These are phyloP conservation scores for Aspergillus ochraceus DNA, from an alignment of 2,329 filamentous ascomycete genomes.

Conservation along the genomic window DNA sequence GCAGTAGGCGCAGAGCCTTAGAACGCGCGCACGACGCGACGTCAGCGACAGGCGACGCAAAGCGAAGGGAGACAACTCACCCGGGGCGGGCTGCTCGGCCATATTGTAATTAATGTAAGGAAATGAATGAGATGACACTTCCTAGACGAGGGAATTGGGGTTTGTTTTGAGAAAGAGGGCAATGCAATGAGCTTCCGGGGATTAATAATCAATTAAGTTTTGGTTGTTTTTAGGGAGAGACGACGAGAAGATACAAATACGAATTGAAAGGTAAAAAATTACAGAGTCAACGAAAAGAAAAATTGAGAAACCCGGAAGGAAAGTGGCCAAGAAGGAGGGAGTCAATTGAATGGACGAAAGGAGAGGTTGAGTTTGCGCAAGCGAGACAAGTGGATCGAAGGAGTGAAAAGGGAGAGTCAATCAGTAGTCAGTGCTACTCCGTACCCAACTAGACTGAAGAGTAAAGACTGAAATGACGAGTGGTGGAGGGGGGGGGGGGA, in stretches of 20 bases:
- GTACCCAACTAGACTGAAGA: neutral
- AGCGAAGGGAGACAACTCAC: neutral
- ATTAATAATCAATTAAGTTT: neutral
- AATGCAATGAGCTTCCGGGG: neutral
- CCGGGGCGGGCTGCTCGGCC: conserved; percentile 1
- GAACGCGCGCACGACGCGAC: neutral
- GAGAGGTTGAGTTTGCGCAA: conserved; percentile 1
- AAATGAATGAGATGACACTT: neutral
- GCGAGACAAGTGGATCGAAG: neutral
- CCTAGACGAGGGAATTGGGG: neutral
- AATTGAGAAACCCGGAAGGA: neutral
- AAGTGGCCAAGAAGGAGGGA: conserved; percentile 10
- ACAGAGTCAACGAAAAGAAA: neutral
- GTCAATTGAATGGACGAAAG: neutral
- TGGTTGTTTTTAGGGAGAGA: too few species aligned
- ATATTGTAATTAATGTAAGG: neutral
- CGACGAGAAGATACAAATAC: neutral
- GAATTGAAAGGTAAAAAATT: neutral
- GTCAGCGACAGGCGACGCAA: neutral
- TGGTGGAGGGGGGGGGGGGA: neutral
- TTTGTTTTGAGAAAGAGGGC: neutral
- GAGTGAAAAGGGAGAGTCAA: too few species aligned
- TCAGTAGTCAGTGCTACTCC: neutral
- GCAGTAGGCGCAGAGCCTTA: conserved; percentile 17
- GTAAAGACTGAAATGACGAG: too few species aligned